Evolutionary conservation across 1,284 basidiomycete species (phyloP), one percentile per base, ranked within the genome.

Genomic region (Ceratobasidium theobromae): DNA sequence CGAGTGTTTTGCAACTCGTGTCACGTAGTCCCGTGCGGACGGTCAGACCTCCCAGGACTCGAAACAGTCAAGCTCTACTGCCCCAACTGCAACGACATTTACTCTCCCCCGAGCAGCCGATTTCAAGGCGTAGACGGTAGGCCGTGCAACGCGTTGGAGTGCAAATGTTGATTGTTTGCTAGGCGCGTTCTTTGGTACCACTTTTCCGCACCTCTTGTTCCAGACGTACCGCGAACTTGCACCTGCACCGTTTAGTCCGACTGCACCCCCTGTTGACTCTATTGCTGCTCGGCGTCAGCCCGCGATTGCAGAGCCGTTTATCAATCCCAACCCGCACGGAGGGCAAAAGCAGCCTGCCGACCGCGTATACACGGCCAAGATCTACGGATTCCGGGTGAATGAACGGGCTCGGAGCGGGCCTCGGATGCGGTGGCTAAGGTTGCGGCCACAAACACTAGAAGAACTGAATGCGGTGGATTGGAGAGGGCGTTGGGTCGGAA

Each of bases 141-240:
- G 35, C 16, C 35, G 8, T 38, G 74, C 71, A 86, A 77, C 32
- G 9, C 40, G 43, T 53, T 35, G 18, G 21, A 11, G 41, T 35
- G 21, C 16, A 43, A 25, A 18, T 25, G 23, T 40, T 66, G 5
- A 65, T 55, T 45, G 27, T 25, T 68, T 3, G 32, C 43, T 74
- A 97, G 94, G 95, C 67, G 96, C 97, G 18, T 99, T 98, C 80
- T 99, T 99, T 78, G 97, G 97, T 23, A 98, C 97, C 0, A 98
- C 97, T 6, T 99, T 99, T 76, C 85, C 96, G 0, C 95, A 98
- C 73, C 83, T 99, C 32, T 93, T 99, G 78, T 98, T 98, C 81
- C 95, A 98, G 75, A 95, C 91, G 69, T 99, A 97, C 79, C 89
- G 93, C 33, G 92, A 95, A 75, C 84, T 94, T 32, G 86, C 91